phyloP scores from a whole-genome alignment of 2,329 filamentous ascomycete genomes.

The Tolypocladium album region DNA sequence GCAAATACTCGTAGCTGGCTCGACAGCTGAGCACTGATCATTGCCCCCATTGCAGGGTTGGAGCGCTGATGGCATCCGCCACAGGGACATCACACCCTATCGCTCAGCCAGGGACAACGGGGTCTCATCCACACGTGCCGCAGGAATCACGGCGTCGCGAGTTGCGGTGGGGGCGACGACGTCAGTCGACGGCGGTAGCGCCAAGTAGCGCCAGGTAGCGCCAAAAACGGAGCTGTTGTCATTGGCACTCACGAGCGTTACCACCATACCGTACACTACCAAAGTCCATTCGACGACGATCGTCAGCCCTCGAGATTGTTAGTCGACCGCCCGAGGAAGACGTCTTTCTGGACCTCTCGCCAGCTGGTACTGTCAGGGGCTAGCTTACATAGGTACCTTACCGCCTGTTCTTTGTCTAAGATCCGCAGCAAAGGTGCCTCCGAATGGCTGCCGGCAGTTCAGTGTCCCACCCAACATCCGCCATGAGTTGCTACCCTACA shows the following conservation, averaged over 20 bases:
- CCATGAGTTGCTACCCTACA: neutral
- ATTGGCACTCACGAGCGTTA: neutral
- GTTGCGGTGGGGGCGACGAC: neutral
- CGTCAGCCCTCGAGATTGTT: neutral
- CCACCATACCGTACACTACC: neutral
- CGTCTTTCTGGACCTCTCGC: no score
- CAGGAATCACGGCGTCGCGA: neutral
- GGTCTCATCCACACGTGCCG: neutral
- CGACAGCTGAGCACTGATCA: neutral
- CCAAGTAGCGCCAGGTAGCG: neutral
- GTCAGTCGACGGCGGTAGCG: neutral
- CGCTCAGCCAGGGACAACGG: neutral
- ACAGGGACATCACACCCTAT: no score
- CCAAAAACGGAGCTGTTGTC: no score
- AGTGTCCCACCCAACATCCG: neutral
- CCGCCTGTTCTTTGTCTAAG: no score
- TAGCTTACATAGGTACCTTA: no score
- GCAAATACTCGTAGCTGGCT: no score
- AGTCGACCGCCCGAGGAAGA: neutral
- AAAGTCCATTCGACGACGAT: neutral
- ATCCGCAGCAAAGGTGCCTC: no score
- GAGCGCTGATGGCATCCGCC: neutral
- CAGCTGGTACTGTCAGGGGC: no score
- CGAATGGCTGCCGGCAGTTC: neutral
- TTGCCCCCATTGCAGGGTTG: neutral